Percentiles rank a stretch among this genome's conserved stretches.
Evolutionary conservation across 78 protist genomes (phyloP).

Genomic region (Monocercomonoides exilis): DNA sequence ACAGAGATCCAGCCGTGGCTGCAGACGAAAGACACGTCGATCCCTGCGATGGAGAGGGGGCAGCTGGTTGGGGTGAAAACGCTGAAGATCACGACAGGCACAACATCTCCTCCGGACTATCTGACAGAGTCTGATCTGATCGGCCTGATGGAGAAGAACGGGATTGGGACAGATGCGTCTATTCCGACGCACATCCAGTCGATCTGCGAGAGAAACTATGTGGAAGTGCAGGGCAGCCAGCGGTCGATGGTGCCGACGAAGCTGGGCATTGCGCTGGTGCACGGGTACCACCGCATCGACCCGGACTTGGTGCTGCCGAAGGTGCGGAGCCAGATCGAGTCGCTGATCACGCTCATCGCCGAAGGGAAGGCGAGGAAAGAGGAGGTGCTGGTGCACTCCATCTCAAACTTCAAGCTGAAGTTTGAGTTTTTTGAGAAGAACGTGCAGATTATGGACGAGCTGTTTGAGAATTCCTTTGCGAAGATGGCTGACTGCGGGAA

Average conservation of each 20-base stretch:
- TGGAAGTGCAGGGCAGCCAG: not conserved
- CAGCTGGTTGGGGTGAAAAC: not conserved
- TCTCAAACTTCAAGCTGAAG: not conserved
- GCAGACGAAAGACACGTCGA: not conserved
- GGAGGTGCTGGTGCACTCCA: not conserved
- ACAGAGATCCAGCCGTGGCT: constrained; percentile 8
- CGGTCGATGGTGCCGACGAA: constrained; percentile 44
- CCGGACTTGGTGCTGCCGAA: constrained; percentile 13
- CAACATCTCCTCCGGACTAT: constrained; percentile 40
- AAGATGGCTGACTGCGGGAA: not conserved
- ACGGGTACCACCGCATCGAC: constrained; percentile 37
- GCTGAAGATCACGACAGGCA: not conserved
- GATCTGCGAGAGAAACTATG: constrained; percentile 35
- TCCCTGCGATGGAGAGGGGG: not conserved
- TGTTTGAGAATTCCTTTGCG: constrained; percentile 20
- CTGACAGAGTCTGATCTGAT: constrained; percentile 53
- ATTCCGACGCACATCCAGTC: constrained; percentile 51
- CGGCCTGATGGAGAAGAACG: constrained; percentile 43
- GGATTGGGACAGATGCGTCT: constrained; percentile 68
- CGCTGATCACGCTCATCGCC: constrained; percentile 7
- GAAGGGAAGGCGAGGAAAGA: constrained; percentile 14
- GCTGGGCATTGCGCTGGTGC: constrained; percentile 37
- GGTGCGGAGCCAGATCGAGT: constrained; percentile 34
- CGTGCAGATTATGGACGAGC: constrained; percentile 9
- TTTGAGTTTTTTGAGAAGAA: not conserved